Evolutionary conservation across 169 alveolate species (phyloP), one percentile per base, ranked within the genome.

Genomic region (Blepharisma undulans): DNA sequence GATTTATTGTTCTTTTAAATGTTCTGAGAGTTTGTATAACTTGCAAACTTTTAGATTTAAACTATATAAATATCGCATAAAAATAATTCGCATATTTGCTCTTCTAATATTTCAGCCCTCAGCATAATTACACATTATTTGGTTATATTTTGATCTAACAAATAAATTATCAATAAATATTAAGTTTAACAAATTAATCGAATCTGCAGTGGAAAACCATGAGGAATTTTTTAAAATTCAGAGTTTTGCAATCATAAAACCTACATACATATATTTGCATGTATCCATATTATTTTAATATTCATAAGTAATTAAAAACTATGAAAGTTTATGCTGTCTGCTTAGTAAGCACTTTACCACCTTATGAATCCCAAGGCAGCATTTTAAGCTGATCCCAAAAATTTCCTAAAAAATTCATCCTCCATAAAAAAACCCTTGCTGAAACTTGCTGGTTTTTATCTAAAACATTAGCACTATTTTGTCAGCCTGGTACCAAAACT

Each of bases 371-470:
- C 60, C 76, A 48, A 82, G 89, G 89, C 72, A 82, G 89, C 60
- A 4, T 34, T 34, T 14, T 82, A 19, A 22, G 78, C 27, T 34
- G 72, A 27, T 34, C 32, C 60, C 27, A 25, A 60, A 33, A 82
- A 19, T 82, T 82, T 30, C 89, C 89, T 22, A 82, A 30, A 33
- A 82, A 82, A 30, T 82, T 48, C 36, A 34, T 82, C 8, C 32
- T 82, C 60, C 89, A 82, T n/a, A 59, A 22, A 82, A 82, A 59
- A 4, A 82, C 89, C 60, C 33, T 82, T 48, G 74, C 27, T 21
- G 89, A 82, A 82, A 82, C 89, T 82, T 82, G 89, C 60, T 19
- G 74, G 89, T 82, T 82, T 59, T 59, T 82, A 22, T 21, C 77
- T 32, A 34, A 60, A 22, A 82, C 89, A 34, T 33, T 82, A 25